Evolutionary conservation across 225 moss, liverwort and hornwort species (phyloP).

Genomic region (Ulota crispa): DNA sequence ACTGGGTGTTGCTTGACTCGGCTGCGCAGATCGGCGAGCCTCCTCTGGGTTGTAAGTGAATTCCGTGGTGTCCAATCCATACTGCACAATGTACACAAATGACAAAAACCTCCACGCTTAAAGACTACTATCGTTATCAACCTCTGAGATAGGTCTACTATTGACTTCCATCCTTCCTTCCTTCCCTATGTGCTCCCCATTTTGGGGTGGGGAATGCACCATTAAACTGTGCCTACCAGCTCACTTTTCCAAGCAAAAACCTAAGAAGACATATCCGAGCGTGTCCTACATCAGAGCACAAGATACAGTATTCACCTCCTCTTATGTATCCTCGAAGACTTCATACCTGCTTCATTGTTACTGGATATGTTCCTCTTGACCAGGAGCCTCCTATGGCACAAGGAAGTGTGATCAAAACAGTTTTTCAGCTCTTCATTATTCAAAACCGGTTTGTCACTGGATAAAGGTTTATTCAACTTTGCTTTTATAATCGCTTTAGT

Average conservation of each 20-base stretch:
- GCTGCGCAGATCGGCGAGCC: constrained; percentile 58
- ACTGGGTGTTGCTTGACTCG: constrained; percentile 41
- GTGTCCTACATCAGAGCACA: constrained; percentile 32
- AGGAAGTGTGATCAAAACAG: constrained; percentile 54
- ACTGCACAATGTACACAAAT: constrained; percentile 64
- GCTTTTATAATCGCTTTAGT: too few relatives aligned
- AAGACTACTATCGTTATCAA: constrained; percentile 27
- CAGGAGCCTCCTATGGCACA: constrained; percentile 62
- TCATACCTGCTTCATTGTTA: constrained; percentile 46
- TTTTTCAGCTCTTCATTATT: constrained; percentile 29
- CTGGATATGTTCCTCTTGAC: constrained; percentile 49
- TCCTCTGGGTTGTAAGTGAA: constrained; percentile 91
- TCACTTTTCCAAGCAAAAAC: not conserved
- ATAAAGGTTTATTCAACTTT: not conserved
- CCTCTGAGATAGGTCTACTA: constrained; percentile 9
- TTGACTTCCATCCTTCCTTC: constrained; percentile 20
- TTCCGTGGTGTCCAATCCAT: constrained; percentile 84
- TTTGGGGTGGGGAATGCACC: not conserved
- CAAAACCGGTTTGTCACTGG: not conserved
- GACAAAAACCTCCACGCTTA: constrained; percentile 37
- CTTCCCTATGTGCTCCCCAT: constrained; percentile 11
- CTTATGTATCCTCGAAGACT: constrained; percentile 41
- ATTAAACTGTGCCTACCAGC: constrained; percentile 11
- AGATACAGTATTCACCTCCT: constrained; percentile 35
- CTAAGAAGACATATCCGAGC: constrained; percentile 24